Conservation (phyloP, 2,329 filamentous ascomycete species). For the Aureobasidium sp. region DNA sequence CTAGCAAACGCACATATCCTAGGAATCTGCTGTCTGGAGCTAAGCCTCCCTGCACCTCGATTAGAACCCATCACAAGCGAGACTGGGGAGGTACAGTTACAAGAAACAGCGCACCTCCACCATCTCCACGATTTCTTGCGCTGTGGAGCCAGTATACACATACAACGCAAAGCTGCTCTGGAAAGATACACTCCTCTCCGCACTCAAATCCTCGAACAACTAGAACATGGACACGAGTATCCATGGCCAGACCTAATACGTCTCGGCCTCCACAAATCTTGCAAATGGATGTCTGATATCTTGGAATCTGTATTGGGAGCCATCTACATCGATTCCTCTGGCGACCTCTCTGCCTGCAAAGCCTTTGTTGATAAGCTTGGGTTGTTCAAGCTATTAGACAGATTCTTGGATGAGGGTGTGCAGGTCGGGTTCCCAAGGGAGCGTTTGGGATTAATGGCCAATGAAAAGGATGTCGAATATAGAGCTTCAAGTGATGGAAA, state of each 20-base stretch:
- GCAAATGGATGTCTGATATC: constrained; percentile 78
- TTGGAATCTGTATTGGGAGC: constrained; percentile 76
- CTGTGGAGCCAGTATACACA: constrained; percentile 36
- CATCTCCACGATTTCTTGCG: constrained; percentile 28
- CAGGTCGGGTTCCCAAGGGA: constrained; percentile 58
- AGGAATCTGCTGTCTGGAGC: constrained; percentile 65
- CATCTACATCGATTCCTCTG: constrained; percentile 69
- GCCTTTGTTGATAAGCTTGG: constrained; percentile 57
- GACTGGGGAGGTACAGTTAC: constrained; percentile 13
- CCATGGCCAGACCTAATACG: constrained; percentile 69
- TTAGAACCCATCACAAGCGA: neutral
- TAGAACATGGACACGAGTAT: constrained; percentile 50
- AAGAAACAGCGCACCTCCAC: constrained; percentile 2
- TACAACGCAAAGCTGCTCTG: constrained; percentile 39
- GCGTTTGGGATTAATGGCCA: constrained; percentile 55
- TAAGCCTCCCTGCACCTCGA: constrained; percentile 31
- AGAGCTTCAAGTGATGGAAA: constrained; percentile 15
- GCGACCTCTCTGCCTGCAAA: constrained; percentile 53
- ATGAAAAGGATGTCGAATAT: constrained; percentile 50
- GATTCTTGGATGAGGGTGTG: constrained; percentile 51
- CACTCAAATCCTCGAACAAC: constrained; percentile 41
- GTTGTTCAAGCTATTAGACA: constrained; percentile 55
- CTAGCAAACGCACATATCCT: constrained; percentile 76
- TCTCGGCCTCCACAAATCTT: constrained; percentile 45
- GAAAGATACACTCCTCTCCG: constrained; percentile 45